Evolutionary conservation across 768 basidiomycete genomes (phyloP).

Genomic region (Rhodosporidiobolus odoratus): DNA sequence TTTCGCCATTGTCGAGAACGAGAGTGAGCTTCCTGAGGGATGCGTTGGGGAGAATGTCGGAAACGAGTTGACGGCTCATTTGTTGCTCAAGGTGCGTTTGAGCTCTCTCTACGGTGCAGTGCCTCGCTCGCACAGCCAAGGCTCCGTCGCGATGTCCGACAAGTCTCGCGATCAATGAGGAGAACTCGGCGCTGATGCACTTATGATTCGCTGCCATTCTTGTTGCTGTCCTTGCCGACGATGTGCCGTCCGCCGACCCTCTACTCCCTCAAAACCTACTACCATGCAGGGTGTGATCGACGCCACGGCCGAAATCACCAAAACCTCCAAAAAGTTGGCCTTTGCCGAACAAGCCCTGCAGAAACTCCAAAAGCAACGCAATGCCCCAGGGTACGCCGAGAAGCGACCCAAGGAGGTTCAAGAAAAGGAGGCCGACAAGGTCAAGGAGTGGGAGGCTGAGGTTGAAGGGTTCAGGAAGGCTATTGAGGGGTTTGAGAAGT

Average conservation of each 20-base stretch:
- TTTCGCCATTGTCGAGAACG: constrained; percentile 60
- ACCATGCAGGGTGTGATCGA: constrained; percentile 73
- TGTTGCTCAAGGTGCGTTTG: constrained; percentile 72
- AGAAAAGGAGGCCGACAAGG: constrained; percentile 55
- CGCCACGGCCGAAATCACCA: constrained; percentile 76
- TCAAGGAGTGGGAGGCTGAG: constrained; percentile 29
- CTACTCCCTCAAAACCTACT: neutral
- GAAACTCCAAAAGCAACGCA: constrained; percentile 57
- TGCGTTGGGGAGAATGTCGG: constrained; percentile 80
- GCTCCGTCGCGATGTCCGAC: too few relatives aligned
- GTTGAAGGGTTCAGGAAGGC: constrained; percentile 23
- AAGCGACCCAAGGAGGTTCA: constrained; percentile 76
- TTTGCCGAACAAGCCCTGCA: constrained; percentile 63
- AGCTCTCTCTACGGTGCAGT: neutral
- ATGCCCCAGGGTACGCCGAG: constrained; percentile 68
- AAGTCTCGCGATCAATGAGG: too few relatives aligned
- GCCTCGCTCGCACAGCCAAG: too few relatives aligned
- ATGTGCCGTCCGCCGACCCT: neutral
- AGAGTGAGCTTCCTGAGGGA: constrained; percentile 71
- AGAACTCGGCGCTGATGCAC: too few relatives aligned
- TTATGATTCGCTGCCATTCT: too few relatives aligned
- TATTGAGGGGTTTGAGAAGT: constrained; percentile 21
- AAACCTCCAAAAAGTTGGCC: constrained; percentile 83
- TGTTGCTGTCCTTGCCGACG: neutral
- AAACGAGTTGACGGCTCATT: constrained; percentile 66